phyloP scores from a whole-genome alignment of 1,284 basidiomycete genomes.

The Ganoderma multipileum region DNA sequence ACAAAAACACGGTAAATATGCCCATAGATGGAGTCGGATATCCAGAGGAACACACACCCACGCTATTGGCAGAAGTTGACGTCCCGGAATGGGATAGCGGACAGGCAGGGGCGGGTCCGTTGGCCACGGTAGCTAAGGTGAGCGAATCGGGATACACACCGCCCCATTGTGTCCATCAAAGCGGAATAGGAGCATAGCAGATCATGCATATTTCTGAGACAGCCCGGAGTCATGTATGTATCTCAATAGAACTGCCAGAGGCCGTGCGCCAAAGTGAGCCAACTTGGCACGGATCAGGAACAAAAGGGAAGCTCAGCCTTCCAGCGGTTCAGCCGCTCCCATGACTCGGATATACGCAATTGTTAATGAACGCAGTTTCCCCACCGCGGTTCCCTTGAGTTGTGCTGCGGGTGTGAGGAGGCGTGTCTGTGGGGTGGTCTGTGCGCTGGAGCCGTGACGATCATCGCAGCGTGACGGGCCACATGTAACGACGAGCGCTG shows the following conservation, averaged over 20 bases:
- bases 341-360: not conserved
- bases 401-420: not conserved
- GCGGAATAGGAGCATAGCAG: not conserved
- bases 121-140: not conserved
- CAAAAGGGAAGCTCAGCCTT: not conserved
- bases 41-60: not conserved
- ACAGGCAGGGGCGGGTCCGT: not conserved
- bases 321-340: not conserved
- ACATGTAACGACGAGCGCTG: not conserved
- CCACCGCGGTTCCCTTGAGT: not conserved
- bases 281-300: slow-evolving; percentile 1
- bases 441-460: slow-evolving; percentile 12
- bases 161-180: not conserved
- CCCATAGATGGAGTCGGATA: not conserved
- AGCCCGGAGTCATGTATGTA: not conserved
- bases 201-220: not conserved
- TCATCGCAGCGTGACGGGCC: not conserved
- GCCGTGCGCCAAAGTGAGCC: not conserved
- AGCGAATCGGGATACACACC: not conserved
- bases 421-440: not conserved
- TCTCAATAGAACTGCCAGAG: not conserved
- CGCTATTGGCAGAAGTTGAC: not conserved
- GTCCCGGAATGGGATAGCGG: not conserved
- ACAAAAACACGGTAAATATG: not conserved
- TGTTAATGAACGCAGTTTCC: not conserved